Evolutionary conservation across 257 asterid genomes (phyloP), one percentile per base, ranked within the genome.

Genomic region (Cordia subcordata): DNA sequence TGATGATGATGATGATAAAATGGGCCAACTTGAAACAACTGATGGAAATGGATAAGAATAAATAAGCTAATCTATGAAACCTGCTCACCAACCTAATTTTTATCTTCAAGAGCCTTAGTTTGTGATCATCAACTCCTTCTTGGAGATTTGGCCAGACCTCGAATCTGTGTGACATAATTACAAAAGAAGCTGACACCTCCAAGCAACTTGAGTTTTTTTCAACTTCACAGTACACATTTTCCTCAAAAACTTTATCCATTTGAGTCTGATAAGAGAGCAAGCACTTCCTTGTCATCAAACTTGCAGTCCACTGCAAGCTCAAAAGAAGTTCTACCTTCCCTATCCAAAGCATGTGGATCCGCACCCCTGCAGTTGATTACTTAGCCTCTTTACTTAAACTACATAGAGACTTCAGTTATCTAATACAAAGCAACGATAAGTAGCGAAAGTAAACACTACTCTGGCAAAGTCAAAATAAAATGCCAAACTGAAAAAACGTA

Each of bases 331-430:
- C 74, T 88, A 54, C 88, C 95, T 68, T 88, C 85, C 22, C 79
- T 77, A 19, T 84, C 83, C 15, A 79, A 65, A 40, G 85, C 86
- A 57, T 75, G 87, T 17, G 83, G 84, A 77, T 88, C 94, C 44
- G 97, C 97, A 65, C 99, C 96, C 85, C 99, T 92, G 82, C 71
- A 77, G 56, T 27, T 53, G 49, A 60, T 46, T 55, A 20, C 33
- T 5, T 4, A 21, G 5, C 4, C 3, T 49, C 11, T 13, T 37
- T 16, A 49, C 23, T 49, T 12, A 8, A 49, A 27, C n/a, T n/a
- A 14, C 21, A 49, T 12, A 49, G 27, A 49, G 21, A 17, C 5
- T 13, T 49, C 23, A 8, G 4, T n/a, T 19, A 17, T 4, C 27
- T 6, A 3, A 49, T 15, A 8, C 13, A 49, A 18, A 49, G 27